A percentile compares a stretch with the other conserved stretches of the same genome.
Evolutionary conservation across 2,329 filamentous ascomycete genomes (phyloP).

Genomic region (Cladobotryum mycophilum): DNA sequence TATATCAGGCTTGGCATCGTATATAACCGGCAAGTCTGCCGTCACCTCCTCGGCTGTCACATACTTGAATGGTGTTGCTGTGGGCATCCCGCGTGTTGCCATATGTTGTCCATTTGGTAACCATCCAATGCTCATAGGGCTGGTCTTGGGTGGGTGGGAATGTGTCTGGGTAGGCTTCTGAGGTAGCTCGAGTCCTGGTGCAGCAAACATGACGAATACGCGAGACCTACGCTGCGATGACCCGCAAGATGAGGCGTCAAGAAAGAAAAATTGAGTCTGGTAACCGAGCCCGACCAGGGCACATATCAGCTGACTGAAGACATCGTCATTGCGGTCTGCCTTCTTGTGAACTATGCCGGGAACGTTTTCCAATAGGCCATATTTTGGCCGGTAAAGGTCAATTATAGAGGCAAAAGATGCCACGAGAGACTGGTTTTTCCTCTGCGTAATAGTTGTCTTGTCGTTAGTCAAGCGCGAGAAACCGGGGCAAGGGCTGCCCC

Average conservation of each 20-base stretch:
- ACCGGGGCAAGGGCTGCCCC: constrained; percentile 71
- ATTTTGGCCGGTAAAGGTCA: constrained; percentile 69
- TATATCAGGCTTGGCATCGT: constrained; percentile 53
- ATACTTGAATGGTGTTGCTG: constrained; percentile 53
- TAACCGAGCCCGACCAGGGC: constrained; percentile 71
- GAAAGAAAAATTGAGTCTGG: constrained; percentile 60
- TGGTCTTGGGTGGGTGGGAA: constrained; percentile 41
- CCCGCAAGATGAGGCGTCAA: constrained; percentile 65
- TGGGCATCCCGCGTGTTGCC: constrained; percentile 38
- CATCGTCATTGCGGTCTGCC: constrained; percentile 47
- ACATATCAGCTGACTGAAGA: constrained; percentile 68
- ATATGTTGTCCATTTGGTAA: constrained; percentile 56
- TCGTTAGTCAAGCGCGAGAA: constrained; percentile 61
- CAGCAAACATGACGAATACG: constrained; percentile 66
- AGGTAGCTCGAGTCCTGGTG: constrained; percentile 56
- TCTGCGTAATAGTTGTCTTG: constrained; percentile 47
- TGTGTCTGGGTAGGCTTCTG: constrained; percentile 55
- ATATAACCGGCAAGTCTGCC: constrained; percentile 55
- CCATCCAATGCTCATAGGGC: constrained; percentile 42
- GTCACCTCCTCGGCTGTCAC: constrained; percentile 49
- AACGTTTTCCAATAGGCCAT: constrained; percentile 74
- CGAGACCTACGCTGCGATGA: constrained; percentile 59
- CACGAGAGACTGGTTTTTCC: constrained; percentile 69
- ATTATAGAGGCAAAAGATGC: constrained; percentile 69
- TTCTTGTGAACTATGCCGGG: constrained; percentile 52